Conservation (phyloP, 2,329 filamentous ascomycete genomes). For the Sphaerostilbella broomeana region DNA sequence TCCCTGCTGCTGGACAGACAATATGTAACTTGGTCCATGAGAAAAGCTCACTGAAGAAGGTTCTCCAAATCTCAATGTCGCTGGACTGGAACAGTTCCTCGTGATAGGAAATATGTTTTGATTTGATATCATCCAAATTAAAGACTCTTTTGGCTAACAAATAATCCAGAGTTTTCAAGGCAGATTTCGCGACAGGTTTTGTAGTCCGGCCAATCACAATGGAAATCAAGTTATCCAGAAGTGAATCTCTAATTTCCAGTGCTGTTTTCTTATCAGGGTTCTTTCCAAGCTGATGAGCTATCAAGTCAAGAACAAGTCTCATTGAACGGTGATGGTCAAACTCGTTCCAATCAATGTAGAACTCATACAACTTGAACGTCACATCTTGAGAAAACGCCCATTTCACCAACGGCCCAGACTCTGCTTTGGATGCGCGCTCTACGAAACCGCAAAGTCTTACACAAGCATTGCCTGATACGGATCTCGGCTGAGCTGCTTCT, state of each 20-base stretch:
- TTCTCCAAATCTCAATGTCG: slow-evolving; percentile 40
- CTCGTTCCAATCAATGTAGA: slow-evolving; percentile 62
- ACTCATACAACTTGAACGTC: slow-evolving; percentile 48
- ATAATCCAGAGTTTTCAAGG: slow-evolving; percentile 60
- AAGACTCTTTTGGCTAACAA: slow-evolving; percentile 57
- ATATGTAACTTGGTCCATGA: slow-evolving; percentile 52
- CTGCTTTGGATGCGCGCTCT: slow-evolving; percentile 50
- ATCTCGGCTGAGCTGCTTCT: slow-evolving; percentile 46
- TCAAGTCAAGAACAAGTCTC: slow-evolving; percentile 54
- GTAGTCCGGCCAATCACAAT: slow-evolving; percentile 55
- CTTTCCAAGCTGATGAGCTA: slow-evolving; percentile 43
- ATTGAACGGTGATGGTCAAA: slow-evolving; percentile 58
- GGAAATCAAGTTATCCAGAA: slow-evolving; percentile 48
- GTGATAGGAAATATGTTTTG: slow-evolving; percentile 36
- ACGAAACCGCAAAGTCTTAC: slow-evolving; percentile 56
- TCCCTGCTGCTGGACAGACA: slow-evolving; percentile 54
- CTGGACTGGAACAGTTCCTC: slow-evolving; percentile 17
- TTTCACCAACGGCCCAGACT: slow-evolving; percentile 31
- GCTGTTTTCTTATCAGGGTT: slow-evolving; percentile 40
- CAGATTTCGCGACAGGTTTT: slow-evolving; percentile 61
- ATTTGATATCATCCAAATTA: slow-evolving; percentile 38
- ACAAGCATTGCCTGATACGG: slow-evolving; percentile 49
- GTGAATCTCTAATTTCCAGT: slow-evolving; percentile 33
- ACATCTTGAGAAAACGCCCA: slow-evolving; percentile 49
- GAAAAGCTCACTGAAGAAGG: slow-evolving; percentile 42